These are phyloP conservation scores for Physcomitrium patens DNA, from an alignment of 225 moss, liverwort and hornwort species.

Conservation along the genomic window DNA sequence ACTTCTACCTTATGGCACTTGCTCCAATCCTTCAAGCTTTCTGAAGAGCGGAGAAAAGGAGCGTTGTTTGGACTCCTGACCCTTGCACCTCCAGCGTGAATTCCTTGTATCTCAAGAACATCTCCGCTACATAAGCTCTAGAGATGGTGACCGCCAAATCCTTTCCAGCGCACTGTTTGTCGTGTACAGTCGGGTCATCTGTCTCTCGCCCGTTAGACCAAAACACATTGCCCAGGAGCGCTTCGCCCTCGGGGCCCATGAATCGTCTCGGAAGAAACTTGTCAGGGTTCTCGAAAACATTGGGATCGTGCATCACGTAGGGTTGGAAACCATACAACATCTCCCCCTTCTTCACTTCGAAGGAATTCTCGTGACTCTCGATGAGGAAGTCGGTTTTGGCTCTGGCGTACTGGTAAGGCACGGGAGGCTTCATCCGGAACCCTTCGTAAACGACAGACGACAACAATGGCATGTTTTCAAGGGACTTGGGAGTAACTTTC, in stretches of 20 bases:
- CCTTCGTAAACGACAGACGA: constrained; percentile 55
- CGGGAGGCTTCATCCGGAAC: constrained; percentile 49
- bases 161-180: constrained; percentile 75
- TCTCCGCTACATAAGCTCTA: constrained; percentile 54
- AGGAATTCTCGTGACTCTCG: constrained; percentile 58
- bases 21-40: constrained; percentile 20
- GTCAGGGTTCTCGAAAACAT: constrained; percentile 47
- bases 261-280: constrained; percentile 56
- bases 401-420: constrained; percentile 60
- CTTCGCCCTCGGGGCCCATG: constrained; percentile 60
- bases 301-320: constrained; percentile 37
- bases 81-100: constrained; percentile 38
- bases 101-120: constrained; percentile 59
- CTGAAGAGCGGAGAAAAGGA: constrained; percentile 36
- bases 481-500: constrained; percentile 30
- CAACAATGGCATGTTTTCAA: constrained; percentile 54
- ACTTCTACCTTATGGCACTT: too few relatives aligned
- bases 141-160: constrained; percentile 57
- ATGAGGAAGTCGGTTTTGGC: constrained; percentile 63
- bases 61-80: neutral
- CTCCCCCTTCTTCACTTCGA: constrained; percentile 67
- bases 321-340: constrained; percentile 62
- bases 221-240: constrained; percentile 53
- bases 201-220: constrained; percentile 70
- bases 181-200: constrained; percentile 17